Base-by-base conservation (phyloP, 192 early-diverging fungal genomes). In the Entomortierella chlamydospora region DNA sequence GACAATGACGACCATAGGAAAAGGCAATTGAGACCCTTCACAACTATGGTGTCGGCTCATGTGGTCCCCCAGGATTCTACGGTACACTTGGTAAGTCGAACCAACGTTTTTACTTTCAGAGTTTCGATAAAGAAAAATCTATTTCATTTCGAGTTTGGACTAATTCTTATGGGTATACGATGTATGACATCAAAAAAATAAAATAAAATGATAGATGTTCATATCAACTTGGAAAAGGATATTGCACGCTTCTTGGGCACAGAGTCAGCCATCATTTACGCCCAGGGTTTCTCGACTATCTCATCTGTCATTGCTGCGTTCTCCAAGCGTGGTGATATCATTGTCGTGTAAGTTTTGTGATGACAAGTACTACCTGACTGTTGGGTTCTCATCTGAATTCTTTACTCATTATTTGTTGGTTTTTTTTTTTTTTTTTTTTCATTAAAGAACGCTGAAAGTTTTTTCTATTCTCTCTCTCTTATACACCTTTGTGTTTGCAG, bases 31-130 rank as follows among this genome's bases (percentile, higher is more conserved):
- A 86, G n/a, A 93, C 93, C 7, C 87, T 99, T 51, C 89, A 90
- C 81, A 93, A 93, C 69, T 97, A 99, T 76, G 97, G 97, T 29
- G 96, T 99, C 34, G 97, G 97, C 13, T 91, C 95, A 13, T 99
- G 97, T 74, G 96, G 96, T 7, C 96, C 96, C 17, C 94, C 94
- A 4, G 97, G 96, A 34, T 97, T 98, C 74, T 98, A 97, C 68
- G 96, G 95, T 59, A 97, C 95, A 0, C 83, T 83, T 42, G 82
- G 80, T 82, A 81, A n/a, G n/a, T n/a, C n/a, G n/a, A n/a, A n/a
- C n/a, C n/a, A n/a, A n/a, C n/a, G n/a, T n/a, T n/a, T n/a, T n/a
- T n/a, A n/a, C n/a, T n/a, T n/a, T n/a, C n/a, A n/a, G n/a, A n/a
- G n/a, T n/a, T n/a, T n/a, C n/a, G n/a, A n/a, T n/a, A n/a, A n/a